Conservation (phyloP, 306 rosid species). For the Glycyrrhiza uralensis region DNA sequence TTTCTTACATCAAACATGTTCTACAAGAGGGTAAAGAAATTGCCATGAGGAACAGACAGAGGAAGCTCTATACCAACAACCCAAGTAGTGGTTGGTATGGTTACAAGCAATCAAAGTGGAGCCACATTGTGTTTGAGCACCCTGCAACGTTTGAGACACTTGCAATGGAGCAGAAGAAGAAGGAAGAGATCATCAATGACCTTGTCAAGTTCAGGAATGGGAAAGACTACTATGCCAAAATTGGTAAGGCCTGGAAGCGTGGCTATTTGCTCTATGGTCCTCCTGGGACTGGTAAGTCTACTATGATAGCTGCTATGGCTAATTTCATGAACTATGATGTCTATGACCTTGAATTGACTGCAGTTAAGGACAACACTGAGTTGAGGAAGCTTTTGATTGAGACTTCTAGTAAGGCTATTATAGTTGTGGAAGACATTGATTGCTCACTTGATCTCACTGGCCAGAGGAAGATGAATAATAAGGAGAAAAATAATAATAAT, state of each 20-base stretch:
- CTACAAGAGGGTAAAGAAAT: conserved; percentile 33
- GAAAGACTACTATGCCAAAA: conserved; percentile 33
- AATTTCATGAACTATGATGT: conserved; percentile 38
- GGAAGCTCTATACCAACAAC: conserved; percentile 41
- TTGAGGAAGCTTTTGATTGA: conserved; percentile 28
- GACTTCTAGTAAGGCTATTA: conserved; percentile 32
- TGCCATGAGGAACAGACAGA: conserved; percentile 26
- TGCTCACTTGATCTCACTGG: conserved; percentile 34
- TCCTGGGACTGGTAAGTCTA: conserved; percentile 33
- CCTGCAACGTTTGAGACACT: conserved; percentile 33
- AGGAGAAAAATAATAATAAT: not conserved
- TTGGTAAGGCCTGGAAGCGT: conserved; percentile 35
- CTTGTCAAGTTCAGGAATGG: conserved; percentile 33
- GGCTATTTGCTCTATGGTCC: conserved; percentile 29
- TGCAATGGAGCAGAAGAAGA: conserved; percentile 26
- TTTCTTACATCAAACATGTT: conserved; percentile 39
- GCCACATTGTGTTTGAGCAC: conserved; percentile 35
- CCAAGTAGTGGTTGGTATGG: conserved; percentile 29
- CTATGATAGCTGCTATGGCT: conserved; percentile 37
- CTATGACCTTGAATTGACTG: conserved; percentile 34
- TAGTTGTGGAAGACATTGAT: conserved; percentile 35
- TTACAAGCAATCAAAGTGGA: conserved; percentile 44
- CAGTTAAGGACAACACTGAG: conserved; percentile 36
- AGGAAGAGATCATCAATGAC: conserved; percentile 32
- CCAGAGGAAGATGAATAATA: conserved; percentile 22